These are phyloP conservation scores for Calocera viscosa DNA, from an alignment of 768 basidiomycete species.

Conservation along the genomic window DNA sequence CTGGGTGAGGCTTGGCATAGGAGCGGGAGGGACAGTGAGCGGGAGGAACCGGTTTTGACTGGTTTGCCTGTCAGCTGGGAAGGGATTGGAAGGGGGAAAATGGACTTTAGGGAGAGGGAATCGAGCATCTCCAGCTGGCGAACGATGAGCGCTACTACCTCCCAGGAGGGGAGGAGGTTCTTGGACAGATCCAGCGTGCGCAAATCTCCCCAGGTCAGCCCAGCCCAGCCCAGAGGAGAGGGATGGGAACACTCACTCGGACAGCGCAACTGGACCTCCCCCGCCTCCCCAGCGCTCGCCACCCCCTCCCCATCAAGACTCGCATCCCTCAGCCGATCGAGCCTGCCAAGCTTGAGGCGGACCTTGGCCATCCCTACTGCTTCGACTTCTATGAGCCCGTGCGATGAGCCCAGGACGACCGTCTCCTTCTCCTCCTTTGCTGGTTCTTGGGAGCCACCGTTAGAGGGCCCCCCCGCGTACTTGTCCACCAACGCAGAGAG, in stretches of 20 bases:
- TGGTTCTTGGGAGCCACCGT: conserved; percentile 25
- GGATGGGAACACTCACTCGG: conserved; percentile 43
- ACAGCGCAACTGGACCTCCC: conserved; percentile 44
- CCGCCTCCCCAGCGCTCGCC: conserved; percentile 35
- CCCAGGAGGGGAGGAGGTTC: conserved; percentile 63
- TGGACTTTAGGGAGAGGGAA: conserved; percentile 68
- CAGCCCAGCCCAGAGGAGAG: conserved; percentile 15
- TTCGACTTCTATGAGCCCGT: conserved; percentile 72
- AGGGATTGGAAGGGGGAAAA: conserved; percentile 14
- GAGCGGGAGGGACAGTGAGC: conserved; percentile 24
- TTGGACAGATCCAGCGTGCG: conserved; percentile 70
- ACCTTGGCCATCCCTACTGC: conserved; percentile 74
- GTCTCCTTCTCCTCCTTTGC: conserved; percentile 37
- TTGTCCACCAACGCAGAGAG: conserved; percentile 59
- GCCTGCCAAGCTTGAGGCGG: conserved; percentile 49
- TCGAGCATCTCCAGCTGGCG: conserved; percentile 49
- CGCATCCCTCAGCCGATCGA: conserved; percentile 59
- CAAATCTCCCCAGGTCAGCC: conserved; percentile 38
- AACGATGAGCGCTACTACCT: conserved; percentile 49
- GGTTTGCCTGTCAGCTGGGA: conserved; percentile 15
- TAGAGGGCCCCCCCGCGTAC: conserved; percentile 54
- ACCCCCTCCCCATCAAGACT: conserved; percentile 65
- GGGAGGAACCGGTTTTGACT: conserved; percentile 58
- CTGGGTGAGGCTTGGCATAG: conserved; percentile 47
- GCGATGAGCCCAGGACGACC: conserved; percentile 67